Evolutionary conservation across 1,139 yeast genomes (phyloP).

Genomic region (Yamadazyma atmosphaerica): DNA sequence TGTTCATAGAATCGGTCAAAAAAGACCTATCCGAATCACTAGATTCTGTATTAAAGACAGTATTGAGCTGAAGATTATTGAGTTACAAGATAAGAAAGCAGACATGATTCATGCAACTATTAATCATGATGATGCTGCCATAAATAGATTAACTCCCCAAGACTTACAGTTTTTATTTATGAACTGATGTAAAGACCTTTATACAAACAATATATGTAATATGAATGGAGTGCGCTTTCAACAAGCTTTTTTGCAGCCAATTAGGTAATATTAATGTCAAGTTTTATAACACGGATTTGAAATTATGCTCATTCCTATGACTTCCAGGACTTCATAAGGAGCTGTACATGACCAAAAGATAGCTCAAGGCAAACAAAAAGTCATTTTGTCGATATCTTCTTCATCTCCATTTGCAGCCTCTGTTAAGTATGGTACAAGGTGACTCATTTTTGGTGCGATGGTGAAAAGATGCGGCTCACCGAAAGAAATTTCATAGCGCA

Average conservation of each 20-base stretch:
- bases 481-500: neutral
- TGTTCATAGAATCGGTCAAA: slow-evolving; percentile 96
- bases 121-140: slow-evolving; percentile 88
- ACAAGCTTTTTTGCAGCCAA: slow-evolving; percentile 2
- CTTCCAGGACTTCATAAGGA: neutral
- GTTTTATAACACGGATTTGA: too few species aligned
- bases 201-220: neutral
- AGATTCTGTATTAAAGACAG: slow-evolving; percentile 93
- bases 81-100: slow-evolving; percentile 94
- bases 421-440: too few species aligned
- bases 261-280: too few species aligned
- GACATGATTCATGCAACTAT: slow-evolving; percentile 97
- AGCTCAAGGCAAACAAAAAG: too few species aligned
- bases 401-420: neutral
- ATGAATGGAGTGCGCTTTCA: too few species aligned
- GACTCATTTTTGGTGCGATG: slow-evolving; percentile 1
- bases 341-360: too few species aligned
- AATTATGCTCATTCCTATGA: too few species aligned
- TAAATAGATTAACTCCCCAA: slow-evolving; percentile 82
- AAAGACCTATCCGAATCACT: slow-evolving; percentile 90
- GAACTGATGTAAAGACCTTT: slow-evolving; percentile 37
- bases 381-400: too few species aligned
- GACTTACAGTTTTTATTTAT: slow-evolving; percentile 92
- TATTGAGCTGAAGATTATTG: slow-evolving; percentile 93
- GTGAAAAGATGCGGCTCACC: neutral